Percentiles rank a stretch among this genome's conserved stretches.
These are phyloP conservation scores for Globisporangium yorkense DNA, from an alignment of 352 stramenopile genomes.

Conservation along the genomic window DNA sequence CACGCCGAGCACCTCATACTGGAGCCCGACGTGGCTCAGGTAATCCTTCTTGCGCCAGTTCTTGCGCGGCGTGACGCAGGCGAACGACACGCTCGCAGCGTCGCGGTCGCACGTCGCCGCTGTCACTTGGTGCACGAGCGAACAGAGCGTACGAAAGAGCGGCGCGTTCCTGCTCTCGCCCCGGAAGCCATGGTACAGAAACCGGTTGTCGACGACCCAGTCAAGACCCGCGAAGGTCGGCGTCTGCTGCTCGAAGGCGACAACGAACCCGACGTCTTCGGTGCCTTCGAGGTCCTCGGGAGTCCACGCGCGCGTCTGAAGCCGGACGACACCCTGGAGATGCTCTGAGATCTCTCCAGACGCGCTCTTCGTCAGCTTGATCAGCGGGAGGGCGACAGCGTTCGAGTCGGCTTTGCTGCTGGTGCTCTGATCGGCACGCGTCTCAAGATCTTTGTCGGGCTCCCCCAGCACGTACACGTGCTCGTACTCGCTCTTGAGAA, in stretches of 20 bases:
- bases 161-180: conserved; percentile 33
- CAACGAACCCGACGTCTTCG: conserved; percentile 4
- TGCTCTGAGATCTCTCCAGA: not conserved
- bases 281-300: not conserved
- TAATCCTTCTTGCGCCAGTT: conserved; percentile 65
- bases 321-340: not conserved
- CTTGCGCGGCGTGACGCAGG: conserved; percentile 50
- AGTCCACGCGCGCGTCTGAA: conserved; percentile 1
- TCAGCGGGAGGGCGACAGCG: conserved; percentile 3
- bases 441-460: not conserved
- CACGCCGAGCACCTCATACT: conserved; percentile 26
- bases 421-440: not conserved
- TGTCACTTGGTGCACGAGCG: conserved; percentile 28
- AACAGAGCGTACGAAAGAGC: conserved; percentile 35
- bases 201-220: conserved; percentile 41
- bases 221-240: conserved; percentile 18
- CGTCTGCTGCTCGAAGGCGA: conserved; percentile 12
- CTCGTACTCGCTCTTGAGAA: conserved; percentile 23
- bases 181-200: conserved; percentile 45
- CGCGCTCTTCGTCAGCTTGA: not conserved
- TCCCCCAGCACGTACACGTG: conserved; percentile 26
- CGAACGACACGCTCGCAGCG: conserved; percentile 9
- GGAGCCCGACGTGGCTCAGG: conserved; percentile 28
- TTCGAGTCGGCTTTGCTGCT: not conserved
- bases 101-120: not conserved